Evolutionary conservation across 2,329 filamentous ascomycete species (phyloP), one percentile per base, ranked within the genome.

Genomic region (Colletotrichum graminicola): DNA sequence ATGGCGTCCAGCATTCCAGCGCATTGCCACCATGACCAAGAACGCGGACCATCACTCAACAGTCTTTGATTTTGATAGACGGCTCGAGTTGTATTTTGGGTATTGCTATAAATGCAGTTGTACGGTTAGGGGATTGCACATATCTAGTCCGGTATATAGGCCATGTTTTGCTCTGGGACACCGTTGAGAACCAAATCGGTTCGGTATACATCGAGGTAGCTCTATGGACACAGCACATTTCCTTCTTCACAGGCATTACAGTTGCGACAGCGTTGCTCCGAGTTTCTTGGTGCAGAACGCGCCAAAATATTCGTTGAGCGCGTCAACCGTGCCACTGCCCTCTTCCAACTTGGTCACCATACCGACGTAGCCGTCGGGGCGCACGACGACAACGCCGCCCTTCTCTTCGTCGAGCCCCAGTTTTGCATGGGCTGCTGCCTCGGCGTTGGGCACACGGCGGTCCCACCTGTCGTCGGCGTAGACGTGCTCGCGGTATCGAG

Each of bases 391-490:
- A 2, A 97, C 88, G 67, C 92, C 94, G 14, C 94, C 94, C 73
- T 84, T 87, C 73, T 93, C 89, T 77, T 92, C 85, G 74, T 92
- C 88, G 34, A 97, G 80, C 0, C 95, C 95, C 86, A 97, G 92
- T 86, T 97, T 97, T 52, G 91, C 91, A 80, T 98, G 95, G 6
- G 94, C 94, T 3, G 93, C 87, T 6, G 92, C 94, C 75, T 86
- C 86, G 1, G 93, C 91, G 26, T 91, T 85, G 0, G 92, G 90
- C 0, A 94, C 91, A 8, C 89, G 86, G 54, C 87, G 84, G 78
- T 96, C 93, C 84, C 89, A 91, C 59, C 92, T 86, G 80, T 97
- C 94, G 76, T 97, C 95, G 1, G 94, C 93, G 77, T 97, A 97
- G 45, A 97, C 86, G 76, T 96, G 92, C 76, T 94, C 91, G 60